A percentile compares a stretch with the other conserved stretches of the same genome.
Evolutionary conservation across 345 rosid species (phyloP).

Genomic region (Populus alba): DNA sequence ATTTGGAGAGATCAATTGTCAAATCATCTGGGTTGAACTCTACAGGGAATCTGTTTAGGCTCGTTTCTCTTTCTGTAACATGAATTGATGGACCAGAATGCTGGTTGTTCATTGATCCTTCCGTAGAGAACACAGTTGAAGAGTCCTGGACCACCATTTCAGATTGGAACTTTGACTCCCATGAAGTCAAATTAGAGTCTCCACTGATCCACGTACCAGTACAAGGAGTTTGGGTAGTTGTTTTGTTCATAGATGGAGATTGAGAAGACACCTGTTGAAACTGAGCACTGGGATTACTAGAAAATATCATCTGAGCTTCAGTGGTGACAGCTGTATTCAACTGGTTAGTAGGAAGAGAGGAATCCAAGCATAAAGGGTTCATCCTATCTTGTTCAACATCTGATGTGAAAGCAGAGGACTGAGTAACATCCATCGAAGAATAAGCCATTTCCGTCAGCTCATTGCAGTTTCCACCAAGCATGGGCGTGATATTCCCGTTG

Average conservation of each 20-base stretch:
- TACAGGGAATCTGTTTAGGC: constrained; percentile 26
- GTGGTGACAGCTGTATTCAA: not conserved
- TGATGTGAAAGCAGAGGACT: constrained; percentile 10
- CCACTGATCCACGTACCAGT: constrained; percentile 39
- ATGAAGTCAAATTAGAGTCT: constrained; percentile 44
- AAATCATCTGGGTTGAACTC: constrained; percentile 41
- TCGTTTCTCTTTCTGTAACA: constrained; percentile 21
- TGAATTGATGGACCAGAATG: constrained; percentile 11
- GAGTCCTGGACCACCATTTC: constrained; percentile 11
- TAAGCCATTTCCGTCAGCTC: constrained; percentile 42
- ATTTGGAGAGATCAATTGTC: constrained; percentile 41
- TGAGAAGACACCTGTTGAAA: constrained; percentile 13
- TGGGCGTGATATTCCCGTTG: constrained; percentile 34
- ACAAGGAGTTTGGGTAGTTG: constrained; percentile 28
- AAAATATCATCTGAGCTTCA: constrained; percentile 16
- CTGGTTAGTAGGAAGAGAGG: not conserved
- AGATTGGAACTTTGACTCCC: constrained; percentile 27
- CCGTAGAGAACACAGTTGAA: not conserved
- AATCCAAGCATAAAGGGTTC: constrained; percentile 12
- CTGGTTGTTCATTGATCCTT: constrained; percentile 14
- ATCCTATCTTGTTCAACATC: constrained; percentile 20
- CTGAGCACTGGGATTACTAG: constrained; percentile 1
- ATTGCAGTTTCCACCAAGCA: constrained; percentile 34
- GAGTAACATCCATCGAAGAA: constrained; percentile 27
- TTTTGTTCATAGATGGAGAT: constrained; percentile 17